Evolutionary conservation across 2,329 filamentous ascomycete genomes (phyloP).

Genomic region (Fusarium succisae): DNA sequence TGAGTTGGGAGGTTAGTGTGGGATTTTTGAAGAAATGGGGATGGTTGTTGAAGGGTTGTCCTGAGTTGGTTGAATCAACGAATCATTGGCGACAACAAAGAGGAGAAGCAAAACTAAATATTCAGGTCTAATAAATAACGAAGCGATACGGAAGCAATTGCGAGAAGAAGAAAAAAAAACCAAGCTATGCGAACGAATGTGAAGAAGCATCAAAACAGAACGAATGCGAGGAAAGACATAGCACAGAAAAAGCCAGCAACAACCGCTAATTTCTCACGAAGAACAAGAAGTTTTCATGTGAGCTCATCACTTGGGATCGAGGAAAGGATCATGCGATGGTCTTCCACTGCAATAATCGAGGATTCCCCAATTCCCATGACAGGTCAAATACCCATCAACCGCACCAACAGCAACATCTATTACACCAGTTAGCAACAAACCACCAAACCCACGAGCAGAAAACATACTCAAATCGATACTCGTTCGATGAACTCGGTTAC

Average conservation of each 20-base stretch:
- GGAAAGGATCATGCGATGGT: conserved; percentile 3
- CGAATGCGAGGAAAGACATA: neutral
- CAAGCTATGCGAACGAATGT: conserved; percentile 4
- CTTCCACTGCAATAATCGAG: conserved; percentile 16
- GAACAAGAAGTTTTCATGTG: too few relatives aligned
- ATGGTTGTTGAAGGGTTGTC: conserved; percentile 50
- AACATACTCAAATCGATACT: conserved; percentile 20
- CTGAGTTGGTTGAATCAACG: conserved; percentile 49
- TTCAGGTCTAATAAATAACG: conserved; percentile 9
- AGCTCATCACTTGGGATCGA: neutral
- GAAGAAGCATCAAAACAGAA: neutral
- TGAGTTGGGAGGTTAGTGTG: conserved; percentile 58
- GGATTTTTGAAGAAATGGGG: conserved; percentile 58
- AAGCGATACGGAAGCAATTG: neutral
- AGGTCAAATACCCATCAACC: conserved; percentile 22
- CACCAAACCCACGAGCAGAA: fast-evolving
- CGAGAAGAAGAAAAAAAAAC: neutral
- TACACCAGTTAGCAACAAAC: neutral
- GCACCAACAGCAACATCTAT: conserved; percentile 23
- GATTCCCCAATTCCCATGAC: conserved; percentile 8
- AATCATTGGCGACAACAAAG: conserved; percentile 48
- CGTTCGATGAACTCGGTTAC: neutral
- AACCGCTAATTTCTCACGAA: too few relatives aligned
- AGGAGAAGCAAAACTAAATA: conserved; percentile 27
- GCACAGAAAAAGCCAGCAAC: too few relatives aligned